Percentiles rank a stretch among this genome's conserved stretches.
Conservation (phyloP, 306 rosid genomes). For the Vigna radiata region DNA sequence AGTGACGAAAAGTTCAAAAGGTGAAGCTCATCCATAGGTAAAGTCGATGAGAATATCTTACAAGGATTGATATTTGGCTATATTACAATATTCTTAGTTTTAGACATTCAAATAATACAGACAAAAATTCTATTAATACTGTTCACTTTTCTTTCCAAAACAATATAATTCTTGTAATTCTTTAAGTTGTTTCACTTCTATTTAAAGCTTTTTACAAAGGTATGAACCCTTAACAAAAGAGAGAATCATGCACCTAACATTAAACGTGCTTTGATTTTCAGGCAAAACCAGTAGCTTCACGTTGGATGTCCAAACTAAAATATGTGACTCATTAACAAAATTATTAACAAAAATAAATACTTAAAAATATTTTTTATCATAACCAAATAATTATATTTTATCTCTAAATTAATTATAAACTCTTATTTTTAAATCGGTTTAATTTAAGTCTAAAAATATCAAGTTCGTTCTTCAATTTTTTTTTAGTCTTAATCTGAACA, state of each 20-base stretch:
- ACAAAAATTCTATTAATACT: too few species aligned
- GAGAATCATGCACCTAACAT: not conserved
- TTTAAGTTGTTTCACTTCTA: not conserved
- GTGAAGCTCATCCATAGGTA: not conserved
- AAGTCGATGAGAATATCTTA: not conserved
- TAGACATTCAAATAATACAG: too few species aligned
- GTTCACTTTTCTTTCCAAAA: too few species aligned
- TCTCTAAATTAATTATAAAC: too few species aligned
- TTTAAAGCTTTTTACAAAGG: not conserved
- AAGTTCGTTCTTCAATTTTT: too few species aligned
- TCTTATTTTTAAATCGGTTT: too few species aligned
- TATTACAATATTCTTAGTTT: not conserved
- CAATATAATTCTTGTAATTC: too few species aligned
- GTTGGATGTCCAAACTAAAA: constrained; percentile 1
- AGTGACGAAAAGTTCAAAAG: not conserved
- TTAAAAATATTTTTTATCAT: too few species aligned
- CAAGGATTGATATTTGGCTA: not conserved
- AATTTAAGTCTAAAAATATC: too few species aligned
- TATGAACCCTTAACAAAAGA: not conserved
- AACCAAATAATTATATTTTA: too few species aligned
- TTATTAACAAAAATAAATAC: too few species aligned
- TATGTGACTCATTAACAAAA: not conserved
- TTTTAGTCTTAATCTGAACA: too few species aligned
- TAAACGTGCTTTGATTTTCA: constrained; percentile 11
- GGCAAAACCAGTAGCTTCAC: not conserved